Base-by-base conservation (phyloP, 1,139 yeast genomes). In the Debaryomycetaceae sp. region DNA sequence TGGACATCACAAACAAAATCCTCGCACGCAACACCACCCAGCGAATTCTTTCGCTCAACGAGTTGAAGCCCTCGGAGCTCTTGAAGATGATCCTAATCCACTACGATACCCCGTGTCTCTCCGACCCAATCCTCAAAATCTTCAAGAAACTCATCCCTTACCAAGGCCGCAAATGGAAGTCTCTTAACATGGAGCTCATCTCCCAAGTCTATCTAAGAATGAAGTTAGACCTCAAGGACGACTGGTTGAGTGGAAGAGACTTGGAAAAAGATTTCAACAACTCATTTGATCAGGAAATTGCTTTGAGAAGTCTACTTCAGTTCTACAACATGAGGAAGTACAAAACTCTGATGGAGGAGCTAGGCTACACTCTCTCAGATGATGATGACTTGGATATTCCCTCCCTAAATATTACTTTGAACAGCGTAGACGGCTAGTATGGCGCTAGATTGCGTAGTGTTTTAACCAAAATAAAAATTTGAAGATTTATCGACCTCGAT, bases 121-220 rank as follows among this genome's bases (percentile, higher is more conserved):
- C 86, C 61, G 69, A 67, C 34, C 89, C 95, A 2, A 81, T 87
- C 3, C 67, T 91, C 49, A 83, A 81, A 52, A 75, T 83, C 1
- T 69, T 91, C 45, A 89, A 87, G 58, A 83, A 87, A 46, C 73
- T 89, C 38, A 82, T 91, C 0, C 97, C 98, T 0, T 88, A 84
- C 59, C 91, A 87, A 51, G 97, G 97, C 15, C 79, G 95, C 44
- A 89, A 91, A 59, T 92, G 99, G 99, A 83, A 89, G 51, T 79
- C 89, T 11, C 78, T 81, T 48, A 94, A 92, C 57, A 92, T 94
- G 98, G 96, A 89, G 51, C 67, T 92, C 41, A 87, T 94, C 6
- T 88, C 97, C 0, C 82, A 87, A 45, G 89, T 92, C 1, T 92
- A 87, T 55, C 63, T 92, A 35, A 83, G 87, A 53, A 78, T 89